These are phyloP conservation scores for Syncephalastrum monosporum DNA, from an alignment of 371 early-diverging fungal genomes.

Conservation along the genomic window DNA sequence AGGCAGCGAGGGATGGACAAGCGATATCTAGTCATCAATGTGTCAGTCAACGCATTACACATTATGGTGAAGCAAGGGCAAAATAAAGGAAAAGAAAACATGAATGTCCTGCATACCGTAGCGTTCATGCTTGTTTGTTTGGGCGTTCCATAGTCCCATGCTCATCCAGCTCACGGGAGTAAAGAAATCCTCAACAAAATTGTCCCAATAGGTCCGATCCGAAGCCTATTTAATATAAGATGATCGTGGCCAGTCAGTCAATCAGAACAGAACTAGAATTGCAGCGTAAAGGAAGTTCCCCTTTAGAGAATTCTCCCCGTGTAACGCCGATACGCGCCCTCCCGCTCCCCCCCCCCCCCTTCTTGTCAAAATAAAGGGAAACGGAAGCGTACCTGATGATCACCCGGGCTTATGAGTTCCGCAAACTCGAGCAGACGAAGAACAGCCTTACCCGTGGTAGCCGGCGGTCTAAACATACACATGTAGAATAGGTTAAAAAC, in stretches of 20 bases:
- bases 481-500: neutral
- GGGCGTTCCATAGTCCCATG: slow-evolving; percentile 4
- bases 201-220: slow-evolving; percentile 4
- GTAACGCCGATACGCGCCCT: neutral
- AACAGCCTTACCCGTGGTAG: slow-evolving; percentile 6
- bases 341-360: neutral
- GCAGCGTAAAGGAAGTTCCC: neutral
- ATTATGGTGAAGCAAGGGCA: too few species aligned
- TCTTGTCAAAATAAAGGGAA: slow-evolving; percentile 1
- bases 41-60: neutral
- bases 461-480: neutral
- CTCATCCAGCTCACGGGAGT: slow-evolving; percentile 1
- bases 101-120: slow-evolving; percentile 6
- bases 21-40: neutral
- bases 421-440: slow-evolving; percentile 12
- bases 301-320: neutral
- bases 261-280: neutral
- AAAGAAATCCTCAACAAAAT: slow-evolving; percentile 11
- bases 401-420: slow-evolving; percentile 9
- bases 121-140: slow-evolving; percentile 6
- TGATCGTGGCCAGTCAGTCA: neutral
- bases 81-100: neutral
- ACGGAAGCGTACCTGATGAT: slow-evolving; percentile 7
- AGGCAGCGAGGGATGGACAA: slow-evolving; percentile 2
- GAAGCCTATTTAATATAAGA: slow-evolving; percentile 2